These are phyloP conservation scores for Apiosordaria backusii DNA, from an alignment of 495 filamentous ascomycete species.

Conservation along the genomic window DNA sequence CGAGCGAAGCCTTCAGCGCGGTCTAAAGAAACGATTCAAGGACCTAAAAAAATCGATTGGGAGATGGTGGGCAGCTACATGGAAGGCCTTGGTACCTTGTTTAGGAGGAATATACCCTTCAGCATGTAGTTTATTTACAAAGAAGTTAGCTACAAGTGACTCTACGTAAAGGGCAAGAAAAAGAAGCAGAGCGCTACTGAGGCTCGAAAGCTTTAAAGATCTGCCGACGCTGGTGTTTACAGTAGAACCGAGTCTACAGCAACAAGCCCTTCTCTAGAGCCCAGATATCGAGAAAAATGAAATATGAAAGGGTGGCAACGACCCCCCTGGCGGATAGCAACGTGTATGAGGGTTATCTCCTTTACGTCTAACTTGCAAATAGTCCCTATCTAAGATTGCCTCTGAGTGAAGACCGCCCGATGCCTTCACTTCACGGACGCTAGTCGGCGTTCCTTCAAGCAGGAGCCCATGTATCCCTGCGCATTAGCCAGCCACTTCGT, in stretches of 20 bases:
- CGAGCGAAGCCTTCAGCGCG: too few relatives aligned
- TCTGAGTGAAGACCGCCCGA: neutral
- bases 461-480: conserved; percentile 3
- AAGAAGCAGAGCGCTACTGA: too few relatives aligned
- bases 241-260: neutral
- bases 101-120: too few relatives aligned
- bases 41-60: too few relatives aligned
- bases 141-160: too few relatives aligned
- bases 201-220: too few relatives aligned
- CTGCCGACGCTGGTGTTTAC: too few relatives aligned
- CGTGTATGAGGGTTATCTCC: neutral
- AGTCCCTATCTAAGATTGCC: neutral
- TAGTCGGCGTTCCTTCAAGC: conserved; percentile 1
- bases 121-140: too few relatives aligned
- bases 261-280: conserved; percentile 3
- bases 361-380: conserved; percentile 1
- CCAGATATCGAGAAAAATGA: neutral
- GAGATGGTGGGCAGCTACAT: too few relatives aligned
- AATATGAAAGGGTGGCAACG: neutral
- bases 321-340: neutral
- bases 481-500: conserved; percentile 1
- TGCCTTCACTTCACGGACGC: neutral
- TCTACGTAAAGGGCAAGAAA: too few relatives aligned
- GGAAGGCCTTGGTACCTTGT: too few relatives aligned
- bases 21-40: too few relatives aligned